A percentile compares a stretch with the other conserved stretches of the same genome.
phyloP scores from a whole-genome alignment of 1,284 basidiomycete genomes.

The Ceratobasidium sp. region DNA sequence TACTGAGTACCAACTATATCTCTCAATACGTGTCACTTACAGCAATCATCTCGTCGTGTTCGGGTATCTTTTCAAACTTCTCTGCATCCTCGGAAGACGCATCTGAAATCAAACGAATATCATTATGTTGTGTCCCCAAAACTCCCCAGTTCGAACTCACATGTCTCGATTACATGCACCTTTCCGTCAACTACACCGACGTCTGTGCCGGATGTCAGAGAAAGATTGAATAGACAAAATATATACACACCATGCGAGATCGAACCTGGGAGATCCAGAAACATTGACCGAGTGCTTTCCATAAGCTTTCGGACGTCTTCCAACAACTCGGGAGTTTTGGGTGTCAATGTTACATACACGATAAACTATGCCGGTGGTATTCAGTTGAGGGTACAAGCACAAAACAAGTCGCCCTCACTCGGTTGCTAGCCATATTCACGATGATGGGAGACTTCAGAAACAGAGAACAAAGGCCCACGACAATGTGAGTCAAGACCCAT shows the following conservation, averaged over 20 bases:
- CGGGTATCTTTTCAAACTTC: constrained; percentile 18
- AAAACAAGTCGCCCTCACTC: background rate
- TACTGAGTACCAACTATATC: background rate
- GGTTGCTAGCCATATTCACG: constrained; percentile 13
- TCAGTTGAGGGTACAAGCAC: background rate
- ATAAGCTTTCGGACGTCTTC: constrained; percentile 19
- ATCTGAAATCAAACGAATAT: constrained; percentile 1
- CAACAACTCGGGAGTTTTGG: constrained; percentile 12
- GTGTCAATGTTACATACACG: constrained; percentile 26
- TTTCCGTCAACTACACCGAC: constrained; percentile 28
- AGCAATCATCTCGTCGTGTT: constrained; percentile 33
- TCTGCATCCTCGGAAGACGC: constrained; percentile 15
- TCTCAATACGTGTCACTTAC: background rate
- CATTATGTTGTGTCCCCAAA: background rate
- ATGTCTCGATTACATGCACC: constrained; percentile 33
- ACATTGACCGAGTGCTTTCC: constrained; percentile 6
- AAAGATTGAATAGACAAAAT: background rate
- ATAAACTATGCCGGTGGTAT: background rate
- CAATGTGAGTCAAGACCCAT: background rate
- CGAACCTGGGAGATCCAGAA: constrained; percentile 10
- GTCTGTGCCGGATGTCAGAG: background rate
- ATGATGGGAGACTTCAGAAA: background rate
- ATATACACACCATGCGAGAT: constrained; percentile 16
- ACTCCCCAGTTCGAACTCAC: constrained; percentile 5
- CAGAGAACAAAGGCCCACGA: background rate